These are phyloP conservation scores for Nannochloropsis gaditana DNA, from an alignment of 108 stramenopile genomes.

Conservation along the genomic window DNA sequence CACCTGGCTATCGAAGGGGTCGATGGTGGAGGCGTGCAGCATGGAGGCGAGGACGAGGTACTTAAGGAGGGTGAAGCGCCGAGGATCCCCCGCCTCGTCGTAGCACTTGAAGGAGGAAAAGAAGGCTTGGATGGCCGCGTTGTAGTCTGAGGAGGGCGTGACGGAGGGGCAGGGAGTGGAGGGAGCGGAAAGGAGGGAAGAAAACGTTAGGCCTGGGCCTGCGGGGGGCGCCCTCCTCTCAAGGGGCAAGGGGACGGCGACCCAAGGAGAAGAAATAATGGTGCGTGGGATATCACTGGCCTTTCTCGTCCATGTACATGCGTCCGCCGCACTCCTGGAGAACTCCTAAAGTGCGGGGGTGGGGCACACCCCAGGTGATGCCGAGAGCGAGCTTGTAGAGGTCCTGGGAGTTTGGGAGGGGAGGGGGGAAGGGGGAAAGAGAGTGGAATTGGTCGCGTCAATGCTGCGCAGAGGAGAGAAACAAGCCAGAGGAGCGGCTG, in stretches of 20 bases:
- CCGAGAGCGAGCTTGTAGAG: conserved; percentile 73
- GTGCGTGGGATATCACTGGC: too few relatives aligned
- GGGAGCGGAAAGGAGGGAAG: not conserved
- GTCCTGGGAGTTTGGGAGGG: conserved; percentile 43
- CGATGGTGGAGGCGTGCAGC: conserved; percentile 76
- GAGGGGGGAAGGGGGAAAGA: not conserved
- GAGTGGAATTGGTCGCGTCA: not conserved
- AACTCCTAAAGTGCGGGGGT: conserved; percentile 76
- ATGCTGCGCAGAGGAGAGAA: not conserved
- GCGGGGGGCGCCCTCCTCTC: conserved; percentile 36
- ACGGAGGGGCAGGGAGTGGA: not conserved
- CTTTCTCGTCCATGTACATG: conserved; percentile 75
- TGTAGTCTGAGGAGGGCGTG: conserved; percentile 23
- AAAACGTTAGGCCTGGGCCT: conserved; percentile 26
- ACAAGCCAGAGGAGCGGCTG: not conserved
- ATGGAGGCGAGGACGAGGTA: conserved; percentile 87
- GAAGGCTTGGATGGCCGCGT: conserved; percentile 59
- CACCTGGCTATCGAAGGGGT: conserved; percentile 79
- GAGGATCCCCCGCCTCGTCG: conserved; percentile 85
- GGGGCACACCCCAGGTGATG: conserved; percentile 78
- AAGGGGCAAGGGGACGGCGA: too few relatives aligned
- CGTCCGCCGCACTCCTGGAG: conserved; percentile 87
- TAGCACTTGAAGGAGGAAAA: conserved; percentile 87
- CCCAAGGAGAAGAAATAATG: too few relatives aligned
- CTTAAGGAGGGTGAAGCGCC: conserved; percentile 72